Evolutionary conservation across 2,329 filamentous ascomycete species (phyloP).

Genomic region (Triangularia verruculosa): DNA sequence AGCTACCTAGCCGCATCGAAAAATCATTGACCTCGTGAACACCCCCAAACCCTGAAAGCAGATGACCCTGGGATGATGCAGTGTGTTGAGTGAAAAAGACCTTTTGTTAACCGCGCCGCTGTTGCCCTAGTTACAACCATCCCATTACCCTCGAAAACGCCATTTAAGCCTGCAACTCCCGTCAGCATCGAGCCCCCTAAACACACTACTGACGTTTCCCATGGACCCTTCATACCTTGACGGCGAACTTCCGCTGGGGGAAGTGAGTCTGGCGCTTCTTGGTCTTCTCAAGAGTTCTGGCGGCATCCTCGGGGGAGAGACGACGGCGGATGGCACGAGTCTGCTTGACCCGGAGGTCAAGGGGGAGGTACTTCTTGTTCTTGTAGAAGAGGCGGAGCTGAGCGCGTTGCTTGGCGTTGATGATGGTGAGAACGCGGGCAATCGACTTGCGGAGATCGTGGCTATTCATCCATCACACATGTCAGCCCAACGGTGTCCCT

Average conservation of each 20-base stretch:
- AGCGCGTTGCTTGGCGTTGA: constrained; percentile 98
- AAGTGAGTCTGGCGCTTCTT: constrained; percentile 96
- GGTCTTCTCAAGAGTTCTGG: constrained; percentile 83
- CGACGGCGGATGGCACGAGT: constrained; percentile 96
- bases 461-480: constrained; percentile 47
- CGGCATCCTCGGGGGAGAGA: constrained; percentile 87
- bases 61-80: constrained; percentile 30
- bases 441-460: constrained; percentile 99
- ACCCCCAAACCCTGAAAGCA: constrained; percentile 30
- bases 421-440: constrained; percentile 96
- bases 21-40: constrained; percentile 30
- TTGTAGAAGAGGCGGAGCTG: constrained; percentile 99
- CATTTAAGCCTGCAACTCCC: constrained; percentile 25
- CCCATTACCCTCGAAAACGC: constrained; percentile 24
- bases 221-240: constrained; percentile 70
- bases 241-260: constrained; percentile 97
- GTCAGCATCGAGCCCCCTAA: constrained; percentile 22
- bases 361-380: constrained; percentile 98
- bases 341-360: constrained; percentile 98
- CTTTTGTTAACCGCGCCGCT: constrained; percentile 30
- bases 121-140: constrained; percentile 30
- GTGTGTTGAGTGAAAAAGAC: constrained; percentile 30
- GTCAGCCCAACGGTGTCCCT: constrained; percentile 21
- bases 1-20: constrained; percentile 29
- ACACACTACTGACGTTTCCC: not conserved